Base-by-base conservation (phyloP, 345 rosid species). In the Triadica sebifera region DNA sequence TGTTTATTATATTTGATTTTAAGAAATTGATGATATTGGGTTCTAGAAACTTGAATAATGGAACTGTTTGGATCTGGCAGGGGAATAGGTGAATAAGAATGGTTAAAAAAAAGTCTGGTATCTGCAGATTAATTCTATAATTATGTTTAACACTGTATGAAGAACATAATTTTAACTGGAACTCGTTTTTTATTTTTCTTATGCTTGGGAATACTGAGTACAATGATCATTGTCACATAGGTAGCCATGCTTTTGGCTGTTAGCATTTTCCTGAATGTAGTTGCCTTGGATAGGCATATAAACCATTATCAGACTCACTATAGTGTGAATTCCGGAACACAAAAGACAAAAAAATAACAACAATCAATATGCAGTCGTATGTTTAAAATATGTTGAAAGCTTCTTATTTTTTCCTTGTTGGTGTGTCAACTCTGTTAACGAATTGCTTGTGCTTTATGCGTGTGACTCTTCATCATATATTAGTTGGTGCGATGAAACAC, bases 11-110 rank as follows among this genome's bases (percentile, higher is more conserved):
- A 47, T 38, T 71, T 51, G 55, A 41, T 20, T 56, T 73, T 4
- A n/a, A 46, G 19, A 25, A 57, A 51, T 60, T 69, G 70, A 53
- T 24, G 37, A 45, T 45, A 11, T 24, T 3, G 38, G 55, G 64
- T 63, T 69, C 34, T 67, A 45, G 73, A 67, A 79, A 22, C 25
- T 64, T 67, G 46, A 20, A 69, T 50, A 24, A 59, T 67, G 17
- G 16, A 38, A 41, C 12, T 8, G 16, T 57, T 65, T 22, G 17
- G 74, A 49, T 67, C 34, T 13, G 38, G 47, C 10, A 39, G 39
- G 17, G 45, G 15, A 45, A 45, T 34, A 59, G 8, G 24, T 22
- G 37, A 22, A 58, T 16, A 61, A 41, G 4, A 71, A 17, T 5
- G 4, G 20, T 41, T 15, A 29, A 29, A 43, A 41, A 24, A 64